A percentile compares a stretch with the other conserved stretches of the same genome.
These are phyloP conservation scores for Phlebiopsis gigantea DNA, from an alignment of 768 basidiomycete species.

Conservation along the genomic window DNA sequence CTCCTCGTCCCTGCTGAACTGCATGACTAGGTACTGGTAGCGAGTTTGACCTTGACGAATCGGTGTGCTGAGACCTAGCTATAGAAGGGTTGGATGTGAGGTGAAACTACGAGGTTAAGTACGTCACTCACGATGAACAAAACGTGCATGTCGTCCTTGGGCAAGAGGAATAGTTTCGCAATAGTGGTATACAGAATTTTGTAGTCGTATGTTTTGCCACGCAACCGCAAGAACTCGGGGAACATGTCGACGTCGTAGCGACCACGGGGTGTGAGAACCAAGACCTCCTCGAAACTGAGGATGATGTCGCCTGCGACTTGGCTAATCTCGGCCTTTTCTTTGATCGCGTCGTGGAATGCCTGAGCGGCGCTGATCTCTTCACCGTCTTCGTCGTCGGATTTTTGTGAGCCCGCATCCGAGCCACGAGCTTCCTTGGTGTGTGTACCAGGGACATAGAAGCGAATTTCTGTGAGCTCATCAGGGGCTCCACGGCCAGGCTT, in stretches of 20 bases:
- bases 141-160: constrained; percentile 95
- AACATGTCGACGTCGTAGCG: constrained; percentile 99
- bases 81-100: not conserved
- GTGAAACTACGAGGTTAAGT: not conserved
- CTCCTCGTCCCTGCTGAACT: constrained; percentile 95
- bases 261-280: constrained; percentile 93
- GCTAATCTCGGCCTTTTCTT: constrained; percentile 93
- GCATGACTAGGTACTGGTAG: constrained; percentile 98
- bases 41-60: constrained; percentile 97
- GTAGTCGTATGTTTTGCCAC: constrained; percentile 99
- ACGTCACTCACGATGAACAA: constrained; percentile 75
- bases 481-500: constrained; percentile 36
- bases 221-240: constrained; percentile 85
- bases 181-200: constrained; percentile 90
- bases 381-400: constrained; percentile 65
- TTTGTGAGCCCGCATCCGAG: constrained; percentile 71
- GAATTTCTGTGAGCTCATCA: constrained; percentile 94
- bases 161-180: constrained; percentile 83
- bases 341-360: constrained; percentile 93
- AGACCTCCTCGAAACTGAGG: constrained; percentile 90
- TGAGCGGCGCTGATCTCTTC: constrained; percentile 90
- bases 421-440: constrained; percentile 49
- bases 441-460: constrained; percentile 90
- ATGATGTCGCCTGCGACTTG: constrained; percentile 89
- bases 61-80: constrained; percentile 89